Base-by-base conservation (phyloP, 2,329 filamentous ascomycete genomes). In the Penicillium sp. region DNA sequence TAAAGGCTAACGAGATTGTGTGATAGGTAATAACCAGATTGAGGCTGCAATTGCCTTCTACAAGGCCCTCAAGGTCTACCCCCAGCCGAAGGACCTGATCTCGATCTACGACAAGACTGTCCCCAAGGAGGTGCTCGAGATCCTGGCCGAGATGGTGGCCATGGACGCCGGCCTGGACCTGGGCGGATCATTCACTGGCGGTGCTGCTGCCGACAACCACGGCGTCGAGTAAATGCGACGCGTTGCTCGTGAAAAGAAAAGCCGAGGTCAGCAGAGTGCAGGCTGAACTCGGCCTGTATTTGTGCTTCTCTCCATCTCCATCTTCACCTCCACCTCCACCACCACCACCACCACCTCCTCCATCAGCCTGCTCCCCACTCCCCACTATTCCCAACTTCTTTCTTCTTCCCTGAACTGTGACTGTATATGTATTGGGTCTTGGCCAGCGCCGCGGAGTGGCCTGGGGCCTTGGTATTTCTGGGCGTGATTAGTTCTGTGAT, bases 91-190 rank as follows among this genome's bases (percentile, higher is more conserved):
- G 65, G 94, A 97, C 69, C 81, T 99, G 66, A 97, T 99, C 73
- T 84, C 84, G 67, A 96, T 99, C 75, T 99, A 99, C 77, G 94
- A 99, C 76, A 96, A 96, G 84, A 97, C 94, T 26, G 92, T 97
- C 39, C 88, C 93, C 65, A 97, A 97, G 89, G 92, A 92, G 57
- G 90, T 97, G 66, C 86, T 99, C 65, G 93, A 99, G 74, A 87
- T 97, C 65, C 86, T 99, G 58, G 94, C 94, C 61, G 91, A 97
- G 78, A 97, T 99, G 91, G 96, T 99, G 68, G 93, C 92, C 59
- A 85, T 92, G 74, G 94, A 97, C 77, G 84, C 88, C 58, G 85
- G 79, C 59, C 78, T 91, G 62, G 83, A 87, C 62, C 80, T 90
- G 57, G 83, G 50, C 34, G 51, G 78, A 47, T 64, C 68, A n/a